These are phyloP conservation scores for Aspergillus puulaauensis DNA, from an alignment of 2,329 filamentous ascomycete species.

Conservation along the genomic window DNA sequence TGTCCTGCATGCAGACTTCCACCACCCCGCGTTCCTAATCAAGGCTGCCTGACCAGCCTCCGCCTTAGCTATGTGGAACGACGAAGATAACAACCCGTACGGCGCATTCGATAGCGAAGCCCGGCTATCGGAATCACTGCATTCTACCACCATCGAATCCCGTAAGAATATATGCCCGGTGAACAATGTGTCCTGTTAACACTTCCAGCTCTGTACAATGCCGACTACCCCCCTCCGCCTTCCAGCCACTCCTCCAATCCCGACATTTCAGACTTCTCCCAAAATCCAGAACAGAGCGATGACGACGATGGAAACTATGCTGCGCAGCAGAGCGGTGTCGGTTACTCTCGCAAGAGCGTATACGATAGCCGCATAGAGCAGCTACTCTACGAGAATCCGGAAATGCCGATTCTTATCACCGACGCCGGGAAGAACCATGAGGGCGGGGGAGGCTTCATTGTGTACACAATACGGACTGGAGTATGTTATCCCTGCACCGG, in stretches of 20 bases:
- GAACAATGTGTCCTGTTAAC: constrained; percentile 1
- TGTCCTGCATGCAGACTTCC: not conserved
- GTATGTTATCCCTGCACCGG: constrained; percentile 52
- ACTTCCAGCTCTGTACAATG: constrained; percentile 55
- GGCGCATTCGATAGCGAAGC: constrained; percentile 90
- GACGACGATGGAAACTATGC: constrained; percentile 58
- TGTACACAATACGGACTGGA: constrained; percentile 93
- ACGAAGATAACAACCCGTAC: constrained; percentile 98
- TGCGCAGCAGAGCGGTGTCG: constrained; percentile 50
- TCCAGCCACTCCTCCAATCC: constrained; percentile 72
- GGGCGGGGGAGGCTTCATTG: constrained; percentile 88
- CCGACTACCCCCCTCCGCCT: constrained; percentile 61
- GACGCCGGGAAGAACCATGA: constrained; percentile 95
- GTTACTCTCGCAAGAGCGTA: constrained; percentile 65
- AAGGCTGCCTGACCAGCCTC: constrained; percentile 21
- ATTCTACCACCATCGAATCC: constrained; percentile 50
- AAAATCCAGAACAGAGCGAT: constrained; percentile 56
- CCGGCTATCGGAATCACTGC: constrained; percentile 67
- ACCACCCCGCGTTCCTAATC: constrained; percentile 4
- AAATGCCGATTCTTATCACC: constrained; percentile 85
- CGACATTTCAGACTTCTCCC: constrained; percentile 60
- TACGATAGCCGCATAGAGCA: constrained; percentile 97
- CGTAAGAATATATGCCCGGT: constrained; percentile 48
- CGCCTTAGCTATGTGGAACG: constrained; percentile 80
- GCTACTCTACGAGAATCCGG: constrained; percentile 92